These are phyloP conservation scores for Cudoniella acicularis DNA, from an alignment of 495 filamentous ascomycete genomes.

Conservation along the genomic window DNA sequence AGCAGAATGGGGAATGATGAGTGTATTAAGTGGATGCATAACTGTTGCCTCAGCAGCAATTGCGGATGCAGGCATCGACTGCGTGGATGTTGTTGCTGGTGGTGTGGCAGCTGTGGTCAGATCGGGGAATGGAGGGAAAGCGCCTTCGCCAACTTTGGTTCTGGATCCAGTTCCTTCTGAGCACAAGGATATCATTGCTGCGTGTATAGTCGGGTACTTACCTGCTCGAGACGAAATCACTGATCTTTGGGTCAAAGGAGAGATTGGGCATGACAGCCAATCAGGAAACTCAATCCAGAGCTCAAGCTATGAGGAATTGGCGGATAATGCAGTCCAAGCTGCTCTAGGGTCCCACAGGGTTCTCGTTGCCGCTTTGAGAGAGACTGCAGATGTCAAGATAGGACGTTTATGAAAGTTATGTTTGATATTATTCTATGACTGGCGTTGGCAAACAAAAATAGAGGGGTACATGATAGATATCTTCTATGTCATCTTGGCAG, in stretches of 20 bases:
- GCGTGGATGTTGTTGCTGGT: slow-evolving; percentile 83
- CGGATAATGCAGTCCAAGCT: slow-evolving; percentile 63
- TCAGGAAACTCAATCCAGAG: slow-evolving; percentile 19
- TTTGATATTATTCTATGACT: neutral
- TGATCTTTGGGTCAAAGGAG: slow-evolving; percentile 89
- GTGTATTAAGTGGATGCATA: slow-evolving; percentile 85
- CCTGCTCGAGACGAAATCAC: slow-evolving; percentile 86
- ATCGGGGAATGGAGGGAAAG: slow-evolving; percentile 23
- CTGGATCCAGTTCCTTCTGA: slow-evolving; percentile 84
- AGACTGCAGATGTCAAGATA: slow-evolving; percentile 26
- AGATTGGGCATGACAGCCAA: slow-evolving; percentile 41
- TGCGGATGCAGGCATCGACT: slow-evolving; percentile 93
- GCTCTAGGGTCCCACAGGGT: slow-evolving; percentile 56
- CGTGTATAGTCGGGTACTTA: slow-evolving; percentile 88
- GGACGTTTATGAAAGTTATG: slow-evolving; percentile 10
- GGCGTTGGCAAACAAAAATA: slow-evolving; percentile 9
- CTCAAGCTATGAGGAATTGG: slow-evolving; percentile 43
- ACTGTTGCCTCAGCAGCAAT: slow-evolving; percentile 94
- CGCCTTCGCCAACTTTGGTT: slow-evolving; percentile 49
- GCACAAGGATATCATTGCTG: slow-evolving; percentile 69
- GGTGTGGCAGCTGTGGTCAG: slow-evolving; percentile 79
- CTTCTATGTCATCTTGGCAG: slow-evolving; percentile 1
- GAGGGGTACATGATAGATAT: neutral
- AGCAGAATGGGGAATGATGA: slow-evolving; percentile 75
- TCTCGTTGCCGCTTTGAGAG: slow-evolving; percentile 38